These are phyloP conservation scores for Metschnikowia henanensis DNA, from an alignment of 805 yeast species.

Conservation along the genomic window DNA sequence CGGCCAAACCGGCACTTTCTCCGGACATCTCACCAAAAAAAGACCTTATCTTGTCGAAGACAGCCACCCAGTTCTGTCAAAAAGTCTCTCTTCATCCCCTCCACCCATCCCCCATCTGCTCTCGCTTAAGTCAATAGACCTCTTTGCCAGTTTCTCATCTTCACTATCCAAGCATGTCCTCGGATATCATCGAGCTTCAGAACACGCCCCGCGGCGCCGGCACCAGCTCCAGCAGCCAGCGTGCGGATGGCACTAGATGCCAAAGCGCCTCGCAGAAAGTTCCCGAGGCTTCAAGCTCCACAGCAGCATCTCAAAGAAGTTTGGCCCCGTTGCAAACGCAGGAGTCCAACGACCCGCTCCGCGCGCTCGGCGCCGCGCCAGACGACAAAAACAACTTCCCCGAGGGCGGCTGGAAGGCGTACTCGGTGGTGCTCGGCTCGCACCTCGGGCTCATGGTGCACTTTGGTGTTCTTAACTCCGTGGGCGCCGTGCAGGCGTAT, in stretches of 20 bases:
- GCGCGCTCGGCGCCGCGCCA: not conserved
- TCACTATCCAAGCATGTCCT: too few species aligned
- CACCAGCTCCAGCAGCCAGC: not conserved
- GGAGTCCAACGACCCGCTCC: not conserved
- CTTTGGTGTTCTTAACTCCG: conserved; percentile 57
- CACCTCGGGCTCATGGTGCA: conserved; percentile 54
- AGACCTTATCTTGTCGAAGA: too few species aligned
- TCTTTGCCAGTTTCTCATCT: too few species aligned
- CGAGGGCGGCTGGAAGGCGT: conserved; percentile 61
- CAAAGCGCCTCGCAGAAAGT: not conserved
- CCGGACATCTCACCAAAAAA: too few species aligned
- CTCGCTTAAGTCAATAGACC: too few species aligned
- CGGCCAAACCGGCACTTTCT: too few species aligned
- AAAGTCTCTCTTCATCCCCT: too few species aligned
- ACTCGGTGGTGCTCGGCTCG: conserved; percentile 56
- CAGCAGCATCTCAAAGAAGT: not conserved
- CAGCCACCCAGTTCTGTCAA: too few species aligned
- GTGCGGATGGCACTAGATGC: not conserved
- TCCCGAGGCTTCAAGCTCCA: not conserved
- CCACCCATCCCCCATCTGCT: too few species aligned
- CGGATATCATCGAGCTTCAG: not conserved
- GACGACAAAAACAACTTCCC: conserved; percentile 31
- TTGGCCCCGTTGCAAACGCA: not conserved
- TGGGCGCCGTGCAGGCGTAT: conserved; percentile 62
- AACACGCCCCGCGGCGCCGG: not conserved